phyloP scores from a whole-genome alignment of 306 rosid species.

The Trifolium dubium region DNA sequence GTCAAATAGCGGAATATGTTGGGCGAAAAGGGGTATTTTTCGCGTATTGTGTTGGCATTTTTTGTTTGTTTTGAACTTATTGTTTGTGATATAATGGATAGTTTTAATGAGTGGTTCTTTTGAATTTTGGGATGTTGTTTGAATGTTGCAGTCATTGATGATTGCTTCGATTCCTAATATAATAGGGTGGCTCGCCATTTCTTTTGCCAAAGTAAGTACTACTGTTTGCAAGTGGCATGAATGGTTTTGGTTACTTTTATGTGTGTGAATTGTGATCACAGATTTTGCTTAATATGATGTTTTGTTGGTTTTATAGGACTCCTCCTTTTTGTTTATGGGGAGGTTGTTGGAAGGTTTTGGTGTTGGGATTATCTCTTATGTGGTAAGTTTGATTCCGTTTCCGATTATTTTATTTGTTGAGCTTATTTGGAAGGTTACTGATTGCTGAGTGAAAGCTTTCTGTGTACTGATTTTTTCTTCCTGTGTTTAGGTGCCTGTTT shows the following conservation, averaged over 20 bases:
- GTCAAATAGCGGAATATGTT: conserved; percentile 78
- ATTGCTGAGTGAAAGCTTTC: conserved; percentile 38
- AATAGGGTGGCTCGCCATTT: conserved; percentile 77
- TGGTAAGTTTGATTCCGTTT: conserved; percentile 54
- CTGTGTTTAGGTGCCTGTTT: conserved; percentile 73
- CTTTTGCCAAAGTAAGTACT: conserved; percentile 65
- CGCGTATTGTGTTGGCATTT: not conserved
- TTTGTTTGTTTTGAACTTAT: conserved; percentile 6
- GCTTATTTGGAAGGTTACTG: conserved; percentile 29
- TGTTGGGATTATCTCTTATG: conserved; percentile 87
- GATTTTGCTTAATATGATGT: not conserved
- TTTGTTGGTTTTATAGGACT: conserved; percentile 54
- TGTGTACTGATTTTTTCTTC: conserved; percentile 10
- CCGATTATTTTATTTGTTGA: not conserved
- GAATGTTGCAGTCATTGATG: conserved; percentile 69
- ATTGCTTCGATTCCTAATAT: conserved; percentile 75
- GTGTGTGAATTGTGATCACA: not conserved
- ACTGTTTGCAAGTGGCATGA: not conserved
- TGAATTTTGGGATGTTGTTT: conserved; percentile 41
- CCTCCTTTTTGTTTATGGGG: conserved; percentile 81
- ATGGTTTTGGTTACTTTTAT: conserved; percentile 14
- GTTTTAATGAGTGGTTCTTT: conserved; percentile 9
- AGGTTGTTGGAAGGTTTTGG: conserved; percentile 92
- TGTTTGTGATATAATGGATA: not conserved
- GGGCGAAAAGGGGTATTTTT: conserved; percentile 86